phyloP scores from a whole-genome alignment of 257 asterid species.

The Leptodermis oblonga region DNA sequence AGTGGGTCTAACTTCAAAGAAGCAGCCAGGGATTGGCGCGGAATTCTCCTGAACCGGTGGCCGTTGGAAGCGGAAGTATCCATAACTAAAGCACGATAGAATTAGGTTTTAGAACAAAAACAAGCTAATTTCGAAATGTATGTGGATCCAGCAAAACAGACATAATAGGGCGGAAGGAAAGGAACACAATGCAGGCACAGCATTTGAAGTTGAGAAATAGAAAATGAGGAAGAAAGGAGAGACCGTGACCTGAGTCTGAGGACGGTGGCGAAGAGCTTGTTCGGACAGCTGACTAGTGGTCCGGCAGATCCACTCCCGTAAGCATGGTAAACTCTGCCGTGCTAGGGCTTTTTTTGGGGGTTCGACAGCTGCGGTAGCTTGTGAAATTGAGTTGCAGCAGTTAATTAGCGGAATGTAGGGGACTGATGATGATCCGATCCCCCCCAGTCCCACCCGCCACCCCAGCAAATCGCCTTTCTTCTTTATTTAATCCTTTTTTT shows the following conservation, averaged over 20 bases:
- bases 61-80: constrained; percentile 53
- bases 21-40: constrained; percentile 57
- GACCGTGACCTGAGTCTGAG: neutral
- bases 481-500: no score
- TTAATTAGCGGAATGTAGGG: neutral
- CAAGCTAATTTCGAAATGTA: neutral
- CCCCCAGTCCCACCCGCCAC: no score
- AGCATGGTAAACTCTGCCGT: neutral
- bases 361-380: neutral
- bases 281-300: neutral
- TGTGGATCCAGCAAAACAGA: neutral
- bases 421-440: no score
- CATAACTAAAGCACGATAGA: constrained; percentile 34
- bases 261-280: neutral
- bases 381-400: neutral
- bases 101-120: constrained; percentile 1
- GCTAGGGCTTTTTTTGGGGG: neutral
- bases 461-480: no score
- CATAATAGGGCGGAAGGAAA: no score
- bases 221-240: no score
- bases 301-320: constrained; percentile 2
- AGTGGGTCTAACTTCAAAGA: constrained; percentile 75
- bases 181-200: neutral
- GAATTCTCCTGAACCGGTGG: constrained; percentile 74
- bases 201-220: neutral